Percentiles rank a stretch among this genome's conserved stretches.
Evolutionary conservation across 2,329 filamentous ascomycete species (phyloP).

Genomic region (Huntiella savannae): DNA sequence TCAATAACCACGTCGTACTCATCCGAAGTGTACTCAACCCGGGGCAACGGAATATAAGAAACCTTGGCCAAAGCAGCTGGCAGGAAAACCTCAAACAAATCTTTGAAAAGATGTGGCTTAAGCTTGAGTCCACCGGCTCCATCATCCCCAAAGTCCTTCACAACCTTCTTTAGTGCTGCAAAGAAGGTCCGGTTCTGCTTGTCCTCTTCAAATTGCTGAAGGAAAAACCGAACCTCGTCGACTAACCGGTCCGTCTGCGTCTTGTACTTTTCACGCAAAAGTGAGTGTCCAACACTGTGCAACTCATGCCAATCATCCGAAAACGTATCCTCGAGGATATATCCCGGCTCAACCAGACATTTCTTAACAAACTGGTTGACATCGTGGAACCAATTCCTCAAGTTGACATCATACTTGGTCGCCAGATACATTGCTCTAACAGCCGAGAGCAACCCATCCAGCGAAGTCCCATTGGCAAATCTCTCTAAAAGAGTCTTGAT

Average conservation of each 20-base stretch:
- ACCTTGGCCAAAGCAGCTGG: conserved; percentile 67
- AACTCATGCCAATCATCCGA: conserved; percentile 67
- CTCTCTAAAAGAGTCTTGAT: conserved; percentile 79
- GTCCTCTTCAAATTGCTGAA: conserved; percentile 75
- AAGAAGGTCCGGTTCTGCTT: conserved; percentile 69
- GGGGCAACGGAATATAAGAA: conserved; percentile 78
- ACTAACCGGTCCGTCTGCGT: conserved; percentile 68
- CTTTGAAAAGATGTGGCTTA: conserved; percentile 84
- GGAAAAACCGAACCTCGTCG: conserved; percentile 80
- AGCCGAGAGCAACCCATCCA: conserved; percentile 66
- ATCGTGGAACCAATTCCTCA: conserved; percentile 75
- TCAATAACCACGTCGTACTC: conserved; percentile 78
- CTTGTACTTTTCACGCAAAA: conserved; percentile 78
- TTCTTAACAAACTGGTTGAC: conserved; percentile 62
- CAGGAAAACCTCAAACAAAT: conserved; percentile 70
- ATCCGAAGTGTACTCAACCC: conserved; percentile 78
- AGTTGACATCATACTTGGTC: conserved; percentile 68
- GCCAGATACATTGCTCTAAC: conserved; percentile 74
- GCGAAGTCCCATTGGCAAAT: conserved; percentile 86
- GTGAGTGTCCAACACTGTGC: conserved; percentile 67
- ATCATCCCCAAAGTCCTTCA: conserved; percentile 73
- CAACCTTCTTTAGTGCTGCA: conserved; percentile 60
- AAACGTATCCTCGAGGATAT: conserved; percentile 64
- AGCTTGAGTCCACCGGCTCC: conserved; percentile 67
- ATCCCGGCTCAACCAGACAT: conserved; percentile 76